Evolutionary conservation across 1,284 basidiomycete genomes (phyloP), one percentile per base, ranked within the genome.

Genomic region (Leccinum fuscescens): DNA sequence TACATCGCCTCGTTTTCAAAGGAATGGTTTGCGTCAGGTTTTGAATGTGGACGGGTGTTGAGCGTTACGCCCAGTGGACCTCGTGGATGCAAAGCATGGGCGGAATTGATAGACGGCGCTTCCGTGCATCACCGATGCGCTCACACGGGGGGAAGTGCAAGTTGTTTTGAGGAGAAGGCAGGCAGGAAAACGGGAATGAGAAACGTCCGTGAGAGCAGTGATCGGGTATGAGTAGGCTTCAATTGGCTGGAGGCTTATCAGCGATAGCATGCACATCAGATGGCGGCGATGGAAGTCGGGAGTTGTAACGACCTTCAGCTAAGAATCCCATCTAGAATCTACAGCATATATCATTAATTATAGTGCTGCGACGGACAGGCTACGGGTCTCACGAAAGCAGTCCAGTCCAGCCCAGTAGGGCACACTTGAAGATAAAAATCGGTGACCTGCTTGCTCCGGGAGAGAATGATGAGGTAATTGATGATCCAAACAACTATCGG

Each of bases 381-480:
- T 58, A 85, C 86, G 6, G 83, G 86, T 8, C 82, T 97, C 50
- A 96, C 92, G 2, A 88, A 88, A 69, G 92, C 93, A n/a, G 81
- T 98, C 85, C 93, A n/a, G 81, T 98, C 85, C 54, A 94, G 95
- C 37, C 95, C 7, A 33, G 12, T 33, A 42, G 94, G 85, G 94
- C 92, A 77, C 92, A 94, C 79, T 95, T 96, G 84, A 96, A 96
- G 81, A 94, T 96, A 87, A 97, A 98, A 78, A 94, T 98, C 62
- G 95, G 95, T 52, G 88, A 90, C 27, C 85, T 92, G 76, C 81
- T 84, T 53, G 85, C 88, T 93, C 48, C 86, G 95, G 61, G 92
- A 93, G 31, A 85, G 82, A 67, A 82, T 97, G 69, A 94, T 97
- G 68, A 86, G 95, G 59, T 97, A 75, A 95, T 97, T 70, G 95